Evolutionary conservation across 306 rosid genomes (phyloP).

Genomic region (Lablab purpureus): DNA sequence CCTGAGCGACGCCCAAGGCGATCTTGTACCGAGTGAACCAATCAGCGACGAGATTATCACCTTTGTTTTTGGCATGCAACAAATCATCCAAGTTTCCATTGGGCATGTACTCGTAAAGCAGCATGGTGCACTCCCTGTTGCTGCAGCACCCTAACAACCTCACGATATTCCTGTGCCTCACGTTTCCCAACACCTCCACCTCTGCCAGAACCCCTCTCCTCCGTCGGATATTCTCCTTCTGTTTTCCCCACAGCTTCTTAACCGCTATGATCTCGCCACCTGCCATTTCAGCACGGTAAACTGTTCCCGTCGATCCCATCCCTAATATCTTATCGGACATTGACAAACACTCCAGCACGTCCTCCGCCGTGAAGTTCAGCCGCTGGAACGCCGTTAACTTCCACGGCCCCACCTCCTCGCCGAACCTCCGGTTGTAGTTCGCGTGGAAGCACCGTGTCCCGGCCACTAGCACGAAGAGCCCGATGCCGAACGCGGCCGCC

Average conservation of each 20-base stretch:
- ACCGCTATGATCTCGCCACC: constrained; percentile 95
- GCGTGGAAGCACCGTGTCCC: constrained; percentile 91
- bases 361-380: constrained; percentile 89
- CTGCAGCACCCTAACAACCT: constrained; percentile 93
- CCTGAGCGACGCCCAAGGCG: constrained; percentile 93
- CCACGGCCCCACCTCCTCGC: constrained; percentile 79
- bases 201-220: constrained; percentile 91
- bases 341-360: constrained; percentile 77
- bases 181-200: constrained; percentile 92
- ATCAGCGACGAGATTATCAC: constrained; percentile 72
- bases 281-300: constrained; percentile 88
- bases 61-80: constrained; percentile 76
- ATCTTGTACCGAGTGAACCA: constrained; percentile 89
- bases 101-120: constrained; percentile 93
- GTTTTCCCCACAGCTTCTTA: constrained; percentile 86
- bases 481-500: constrained; percentile 92
- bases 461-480: constrained; percentile 77
- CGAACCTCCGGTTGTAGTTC: constrained; percentile 59
- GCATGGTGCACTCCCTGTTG: constrained; percentile 86
- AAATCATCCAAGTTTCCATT: constrained; percentile 87
- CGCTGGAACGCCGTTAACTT: constrained; percentile 87
- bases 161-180: constrained; percentile 96
- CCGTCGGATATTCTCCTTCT: constrained; percentile 74
- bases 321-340: constrained; percentile 79
- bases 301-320: constrained; percentile 93